Conservation (phyloP, 2,329 filamentous ascomycete species). For the Nemania sp. region DNA sequence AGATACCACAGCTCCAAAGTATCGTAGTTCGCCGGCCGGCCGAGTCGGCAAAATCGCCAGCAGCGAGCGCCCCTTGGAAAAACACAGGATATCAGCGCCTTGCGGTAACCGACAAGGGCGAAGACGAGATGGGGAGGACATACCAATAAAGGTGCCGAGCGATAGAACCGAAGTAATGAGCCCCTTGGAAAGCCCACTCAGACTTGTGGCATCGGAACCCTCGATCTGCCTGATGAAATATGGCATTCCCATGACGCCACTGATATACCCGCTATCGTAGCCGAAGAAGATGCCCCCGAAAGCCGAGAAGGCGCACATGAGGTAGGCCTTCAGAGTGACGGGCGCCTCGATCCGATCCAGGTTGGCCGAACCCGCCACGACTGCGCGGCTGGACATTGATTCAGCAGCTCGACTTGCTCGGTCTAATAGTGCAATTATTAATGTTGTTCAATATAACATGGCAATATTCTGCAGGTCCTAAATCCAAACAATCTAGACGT, state of each 20-base stretch:
- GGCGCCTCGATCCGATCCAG: conserved; percentile 61
- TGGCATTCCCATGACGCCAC: conserved; percentile 46
- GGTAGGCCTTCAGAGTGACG: conserved; percentile 58
- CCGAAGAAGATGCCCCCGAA: conserved; percentile 48
- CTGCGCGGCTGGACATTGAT: conserved; percentile 39
- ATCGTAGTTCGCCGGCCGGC: conserved; percentile 75
- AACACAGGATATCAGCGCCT: not conserved
- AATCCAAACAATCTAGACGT: conserved; percentile 5
- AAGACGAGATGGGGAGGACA: not conserved
- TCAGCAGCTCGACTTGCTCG: not conserved
- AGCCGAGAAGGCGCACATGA: conserved; percentile 43
- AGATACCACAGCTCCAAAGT: conserved; percentile 72
- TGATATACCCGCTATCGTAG: conserved; percentile 48
- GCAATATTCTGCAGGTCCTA: not conserved
- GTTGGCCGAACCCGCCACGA: conserved; percentile 49
- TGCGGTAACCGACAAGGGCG: not conserved
- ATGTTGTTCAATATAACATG: not conserved
- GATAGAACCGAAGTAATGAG: conserved; percentile 78
- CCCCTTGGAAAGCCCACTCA: conserved; percentile 52
- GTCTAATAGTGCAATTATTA: not conserved
- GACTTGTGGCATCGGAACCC: conserved; percentile 39
- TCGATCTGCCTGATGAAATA: conserved; percentile 42
- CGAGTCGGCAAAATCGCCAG: conserved; percentile 76
- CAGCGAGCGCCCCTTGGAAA: conserved; percentile 64
- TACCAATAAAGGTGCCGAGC: conserved; percentile 73